phyloP scores from a whole-genome alignment of 2,329 filamentous ascomycete species.

The Harringtonia lauricola region DNA sequence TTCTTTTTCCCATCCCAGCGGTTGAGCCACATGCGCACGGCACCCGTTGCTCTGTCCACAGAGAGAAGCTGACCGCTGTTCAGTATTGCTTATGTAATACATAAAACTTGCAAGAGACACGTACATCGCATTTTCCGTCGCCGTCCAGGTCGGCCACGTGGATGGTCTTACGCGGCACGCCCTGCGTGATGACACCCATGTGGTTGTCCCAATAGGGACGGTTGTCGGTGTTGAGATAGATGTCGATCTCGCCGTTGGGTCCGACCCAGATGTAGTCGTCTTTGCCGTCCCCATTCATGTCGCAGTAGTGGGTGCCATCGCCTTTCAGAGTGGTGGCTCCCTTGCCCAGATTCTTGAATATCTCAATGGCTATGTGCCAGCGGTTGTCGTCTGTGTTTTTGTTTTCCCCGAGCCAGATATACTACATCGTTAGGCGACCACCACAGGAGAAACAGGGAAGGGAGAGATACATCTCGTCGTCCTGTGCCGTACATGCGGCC shows the following conservation, averaged over 20 bases:
- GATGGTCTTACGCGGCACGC: background rate
- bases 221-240: background rate
- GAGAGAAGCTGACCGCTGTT: too few species aligned
- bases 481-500: too few species aligned
- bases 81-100: background rate
- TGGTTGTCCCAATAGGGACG: background rate
- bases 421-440: too few species aligned
- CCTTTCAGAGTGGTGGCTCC: conserved; percentile 13
- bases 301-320: conserved; percentile 12
- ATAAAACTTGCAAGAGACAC: too few species aligned
- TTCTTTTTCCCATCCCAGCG: too few species aligned
- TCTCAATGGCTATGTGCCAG: background rate
- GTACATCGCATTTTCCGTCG: too few species aligned
- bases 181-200: background rate
- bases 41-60: too few species aligned
- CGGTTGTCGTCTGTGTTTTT: conserved; percentile 15
- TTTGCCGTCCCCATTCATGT: background rate
- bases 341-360: conserved; percentile 12
- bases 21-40: too few species aligned
- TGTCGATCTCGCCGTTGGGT: background rate
- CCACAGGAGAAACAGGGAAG: too few species aligned
- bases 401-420: too few species aligned
- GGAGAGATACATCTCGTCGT: too few species aligned
- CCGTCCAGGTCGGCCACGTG: background rate
- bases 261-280: background rate